Evolutionary conservation across 2,329 filamentous ascomycete genomes (phyloP).

Genomic region (Fusarium torreyae): DNA sequence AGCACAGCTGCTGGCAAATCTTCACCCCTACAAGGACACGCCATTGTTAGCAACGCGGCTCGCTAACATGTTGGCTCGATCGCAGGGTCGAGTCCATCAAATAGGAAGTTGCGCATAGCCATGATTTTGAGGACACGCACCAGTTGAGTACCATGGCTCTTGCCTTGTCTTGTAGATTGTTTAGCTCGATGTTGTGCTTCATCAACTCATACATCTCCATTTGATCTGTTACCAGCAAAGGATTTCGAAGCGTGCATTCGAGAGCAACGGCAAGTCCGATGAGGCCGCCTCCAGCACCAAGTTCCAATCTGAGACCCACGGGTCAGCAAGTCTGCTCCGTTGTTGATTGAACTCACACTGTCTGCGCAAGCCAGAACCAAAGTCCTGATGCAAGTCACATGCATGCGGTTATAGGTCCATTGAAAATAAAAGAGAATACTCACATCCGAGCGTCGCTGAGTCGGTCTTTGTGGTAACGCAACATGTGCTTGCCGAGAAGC

Average conservation of each 20-base stretch:
- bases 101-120: constrained; percentile 43
- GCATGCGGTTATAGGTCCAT: not conserved
- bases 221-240: constrained; percentile 89
- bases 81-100: constrained; percentile 5
- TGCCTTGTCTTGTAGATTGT: constrained; percentile 75
- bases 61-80: not conserved
- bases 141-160: constrained; percentile 84
- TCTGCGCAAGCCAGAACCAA: constrained; percentile 16
- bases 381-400: constrained; percentile 27
- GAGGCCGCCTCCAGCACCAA: constrained; percentile 92
- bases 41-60: constrained; percentile 41
- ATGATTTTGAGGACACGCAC: constrained; percentile 62
- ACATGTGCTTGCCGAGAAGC: constrained; percentile 87
- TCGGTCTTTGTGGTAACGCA: constrained; percentile 77
- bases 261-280: constrained; percentile 78
- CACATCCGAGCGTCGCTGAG: constrained; percentile 80
- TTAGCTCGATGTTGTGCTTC: constrained; percentile 88
- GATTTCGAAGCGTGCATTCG: constrained; percentile 67
- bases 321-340: constrained; percentile 42
- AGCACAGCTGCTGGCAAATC: constrained; percentile 68
- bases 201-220: constrained; percentile 87
- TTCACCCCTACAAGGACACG: constrained; percentile 67
- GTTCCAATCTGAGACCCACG: constrained; percentile 76
- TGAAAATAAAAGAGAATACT: constrained; percentile 29
- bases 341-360: constrained; percentile 19